These are phyloP conservation scores for Juglanconis oblonga DNA, from an alignment of 2,329 filamentous ascomycete species.

Conservation along the genomic window DNA sequence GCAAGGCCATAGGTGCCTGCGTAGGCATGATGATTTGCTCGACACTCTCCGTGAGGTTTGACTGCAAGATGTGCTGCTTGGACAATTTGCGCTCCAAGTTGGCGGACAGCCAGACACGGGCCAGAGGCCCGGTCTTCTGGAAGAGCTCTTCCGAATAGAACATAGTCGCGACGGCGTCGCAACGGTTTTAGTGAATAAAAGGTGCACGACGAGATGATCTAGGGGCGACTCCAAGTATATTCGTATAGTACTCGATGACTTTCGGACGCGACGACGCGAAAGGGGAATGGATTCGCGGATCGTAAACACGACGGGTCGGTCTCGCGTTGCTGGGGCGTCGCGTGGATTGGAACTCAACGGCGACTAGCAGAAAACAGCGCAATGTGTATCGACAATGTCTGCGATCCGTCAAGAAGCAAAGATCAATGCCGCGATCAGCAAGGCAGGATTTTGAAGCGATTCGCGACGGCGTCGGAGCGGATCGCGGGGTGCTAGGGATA, in stretches of 20 bases:
- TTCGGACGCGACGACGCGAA: constrained; percentile 14
- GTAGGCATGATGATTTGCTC: constrained; percentile 90
- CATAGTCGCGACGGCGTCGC: constrained; percentile 54
- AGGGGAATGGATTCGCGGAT: constrained; percentile 7
- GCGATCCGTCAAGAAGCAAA: not conserved
- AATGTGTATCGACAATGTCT: constrained; percentile 1
- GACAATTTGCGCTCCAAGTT: constrained; percentile 98
- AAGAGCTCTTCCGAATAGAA: constrained; percentile 97
- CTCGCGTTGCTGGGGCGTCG: constrained; percentile 13
- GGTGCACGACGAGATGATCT: not conserved
- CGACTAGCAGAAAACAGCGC: constrained; percentile 6
- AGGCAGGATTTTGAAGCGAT: constrained; percentile 7
- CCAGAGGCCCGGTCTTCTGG: constrained; percentile 94
- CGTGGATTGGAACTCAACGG: constrained; percentile 10
- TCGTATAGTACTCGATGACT: not conserved
- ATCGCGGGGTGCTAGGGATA: constrained; percentile 12
- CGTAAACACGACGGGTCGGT: constrained; percentile 10
- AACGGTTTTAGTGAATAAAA: not conserved
- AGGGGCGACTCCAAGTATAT: not conserved
- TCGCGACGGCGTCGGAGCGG: constrained; percentile 13
- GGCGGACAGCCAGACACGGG: constrained; percentile 96
- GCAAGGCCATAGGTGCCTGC: constrained; percentile 90
- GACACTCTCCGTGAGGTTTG: constrained; percentile 91
- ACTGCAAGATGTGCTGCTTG: constrained; percentile 92
- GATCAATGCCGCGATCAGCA: constrained; percentile 1